Evolutionary conservation across 345 rosid species (phyloP).

Genomic region (Hibiscus tridactylites): DNA sequence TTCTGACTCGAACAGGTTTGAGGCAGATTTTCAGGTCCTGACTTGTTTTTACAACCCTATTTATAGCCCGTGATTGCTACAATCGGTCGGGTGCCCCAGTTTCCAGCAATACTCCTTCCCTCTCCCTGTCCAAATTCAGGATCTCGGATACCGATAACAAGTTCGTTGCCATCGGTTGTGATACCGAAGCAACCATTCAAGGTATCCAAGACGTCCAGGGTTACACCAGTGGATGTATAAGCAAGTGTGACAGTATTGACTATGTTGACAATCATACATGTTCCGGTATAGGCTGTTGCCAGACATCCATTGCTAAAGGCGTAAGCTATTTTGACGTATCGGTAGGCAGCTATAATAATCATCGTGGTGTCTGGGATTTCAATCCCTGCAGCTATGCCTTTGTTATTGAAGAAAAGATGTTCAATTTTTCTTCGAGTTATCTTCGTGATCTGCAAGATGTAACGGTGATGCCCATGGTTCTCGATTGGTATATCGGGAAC

Average conservation of each 20-base stretch:
- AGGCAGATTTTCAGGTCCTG: too few relatives aligned
- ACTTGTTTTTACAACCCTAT: too few relatives aligned
- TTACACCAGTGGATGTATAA: not conserved
- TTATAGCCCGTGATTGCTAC: slow-evolving; percentile 9
- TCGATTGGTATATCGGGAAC: slow-evolving; percentile 4
- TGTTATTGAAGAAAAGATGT: not conserved
- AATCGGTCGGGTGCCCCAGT: not conserved
- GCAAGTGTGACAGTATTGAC: not conserved
- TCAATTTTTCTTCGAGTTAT: not conserved
- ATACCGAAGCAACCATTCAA: not conserved
- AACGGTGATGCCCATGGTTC: not conserved
- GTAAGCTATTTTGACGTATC: not conserved
- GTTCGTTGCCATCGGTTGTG: slow-evolving; percentile 13
- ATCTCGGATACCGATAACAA: slow-evolving; percentile 1
- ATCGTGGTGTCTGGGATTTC: not conserved
- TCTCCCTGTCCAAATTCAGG: not conserved
- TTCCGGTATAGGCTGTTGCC: slow-evolving; percentile 5
- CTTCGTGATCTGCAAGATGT: not conserved
- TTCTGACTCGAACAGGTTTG: too few relatives aligned
- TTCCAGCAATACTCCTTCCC: not conserved
- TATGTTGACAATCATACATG: not conserved
- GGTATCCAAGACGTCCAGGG: not conserved
- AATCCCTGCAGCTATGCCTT: not conserved
- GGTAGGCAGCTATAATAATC: not conserved
- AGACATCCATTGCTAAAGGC: not conserved